Evolutionary conservation across 306 rosid species (phyloP).

Genomic region (Vicia sativa): DNA sequence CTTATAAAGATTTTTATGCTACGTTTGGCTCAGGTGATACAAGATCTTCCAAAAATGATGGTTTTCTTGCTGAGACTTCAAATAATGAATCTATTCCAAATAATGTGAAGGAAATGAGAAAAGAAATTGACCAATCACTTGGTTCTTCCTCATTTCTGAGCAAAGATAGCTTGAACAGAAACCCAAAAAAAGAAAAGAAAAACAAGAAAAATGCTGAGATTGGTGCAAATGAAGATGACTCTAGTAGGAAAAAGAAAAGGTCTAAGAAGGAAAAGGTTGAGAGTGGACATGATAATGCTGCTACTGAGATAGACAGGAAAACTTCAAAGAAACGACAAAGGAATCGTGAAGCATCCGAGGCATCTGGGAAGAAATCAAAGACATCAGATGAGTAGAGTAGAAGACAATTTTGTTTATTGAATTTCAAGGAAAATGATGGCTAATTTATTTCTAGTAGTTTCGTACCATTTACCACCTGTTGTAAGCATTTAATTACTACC

Average conservation of each 20-base stretch:
- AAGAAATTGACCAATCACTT: conserved; percentile 63
- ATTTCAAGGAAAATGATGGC: conserved; percentile 1
- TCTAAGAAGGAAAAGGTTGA: conserved; percentile 41
- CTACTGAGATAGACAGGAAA: conserved; percentile 10
- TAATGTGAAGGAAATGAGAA: conserved; percentile 57
- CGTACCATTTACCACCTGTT: conserved; percentile 33
- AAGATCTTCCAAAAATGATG: conserved; percentile 46
- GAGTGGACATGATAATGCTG: conserved; percentile 38
- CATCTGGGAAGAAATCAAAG: conserved; percentile 42
- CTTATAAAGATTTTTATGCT: conserved; percentile 64
- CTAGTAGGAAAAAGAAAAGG: conserved; percentile 42
- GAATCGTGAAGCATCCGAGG: conserved; percentile 36
- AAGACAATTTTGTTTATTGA: not conserved
- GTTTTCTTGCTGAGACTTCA: conserved; percentile 55
- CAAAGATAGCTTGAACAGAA: conserved; percentile 50
- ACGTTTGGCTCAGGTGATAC: conserved; percentile 68
- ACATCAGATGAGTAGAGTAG: conserved; percentile 28
- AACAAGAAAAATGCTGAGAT: conserved; percentile 41
- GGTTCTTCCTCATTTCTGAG: conserved; percentile 71
- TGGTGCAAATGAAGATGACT: conserved; percentile 43
- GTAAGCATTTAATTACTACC: conserved; percentile 25
- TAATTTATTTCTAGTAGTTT: conserved; percentile 24
- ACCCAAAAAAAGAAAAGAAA: conserved; percentile 46
- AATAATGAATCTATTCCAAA: conserved; percentile 50
- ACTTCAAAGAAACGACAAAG: conserved; percentile 46